Conservation (phyloP, 352 stramenopile species). For the Phytopythium kandeliae region DNA sequence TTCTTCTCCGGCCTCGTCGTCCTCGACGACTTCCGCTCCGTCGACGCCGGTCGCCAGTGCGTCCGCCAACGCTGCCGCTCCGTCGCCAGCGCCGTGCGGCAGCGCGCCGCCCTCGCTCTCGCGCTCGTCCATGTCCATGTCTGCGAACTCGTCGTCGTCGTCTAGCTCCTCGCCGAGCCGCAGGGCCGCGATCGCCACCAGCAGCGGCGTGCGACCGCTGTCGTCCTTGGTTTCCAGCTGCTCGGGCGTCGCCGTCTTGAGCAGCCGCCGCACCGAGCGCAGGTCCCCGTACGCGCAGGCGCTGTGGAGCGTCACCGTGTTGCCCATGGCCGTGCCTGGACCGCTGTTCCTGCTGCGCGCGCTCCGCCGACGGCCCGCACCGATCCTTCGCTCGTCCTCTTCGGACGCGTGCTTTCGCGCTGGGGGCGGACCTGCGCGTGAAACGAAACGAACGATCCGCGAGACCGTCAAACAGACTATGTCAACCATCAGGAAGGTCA, state of each 20-base stretch:
- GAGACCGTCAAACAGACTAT: no score
- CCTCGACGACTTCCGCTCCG: background rate
- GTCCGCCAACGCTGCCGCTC: background rate
- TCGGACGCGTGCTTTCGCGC: no score
- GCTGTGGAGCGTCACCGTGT: constrained; percentile 77
- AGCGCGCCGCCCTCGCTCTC: constrained; percentile 18
- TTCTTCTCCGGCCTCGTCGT: constrained; percentile 17
- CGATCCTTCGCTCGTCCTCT: no score
- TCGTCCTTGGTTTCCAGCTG: constrained; percentile 73
- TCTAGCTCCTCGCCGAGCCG: constrained; percentile 33
- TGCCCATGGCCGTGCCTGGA: constrained; percentile 83
- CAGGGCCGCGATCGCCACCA: constrained; percentile 63
- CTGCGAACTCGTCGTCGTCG: constrained; percentile 39
- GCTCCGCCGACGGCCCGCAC: no score
- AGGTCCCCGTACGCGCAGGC: constrained; percentile 75
- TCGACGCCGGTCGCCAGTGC: constrained; percentile 6
- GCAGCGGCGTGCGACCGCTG: constrained; percentile 64
- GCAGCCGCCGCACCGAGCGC: constrained; percentile 40
- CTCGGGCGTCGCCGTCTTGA: constrained; percentile 51
- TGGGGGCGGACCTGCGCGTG: background rate
- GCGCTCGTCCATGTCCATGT: constrained; percentile 21
- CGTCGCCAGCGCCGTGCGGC: constrained; percentile 8
- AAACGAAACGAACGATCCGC: no score
- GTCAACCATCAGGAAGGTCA: no score
- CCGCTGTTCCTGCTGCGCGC: no score